phyloP scores from a whole-genome alignment of 1,139 yeast genomes.

The Candida sp. region DNA sequence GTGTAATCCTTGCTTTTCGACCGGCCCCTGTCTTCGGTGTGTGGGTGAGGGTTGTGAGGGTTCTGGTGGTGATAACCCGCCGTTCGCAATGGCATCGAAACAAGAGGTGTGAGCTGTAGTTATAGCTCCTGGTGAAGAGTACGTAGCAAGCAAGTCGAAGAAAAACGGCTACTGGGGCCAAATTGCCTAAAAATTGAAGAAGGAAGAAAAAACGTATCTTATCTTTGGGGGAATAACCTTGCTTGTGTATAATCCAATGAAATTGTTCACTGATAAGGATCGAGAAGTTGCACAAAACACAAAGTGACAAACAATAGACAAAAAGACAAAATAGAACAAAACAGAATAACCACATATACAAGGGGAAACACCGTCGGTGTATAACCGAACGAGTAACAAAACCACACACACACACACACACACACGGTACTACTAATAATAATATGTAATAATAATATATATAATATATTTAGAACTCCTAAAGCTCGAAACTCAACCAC shows the following conservation, averaged over 20 bases:
- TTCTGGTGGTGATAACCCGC: neutral
- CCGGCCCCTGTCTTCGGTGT: slow-evolving; percentile 7
- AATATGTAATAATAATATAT: neutral
- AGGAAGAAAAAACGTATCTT: no score
- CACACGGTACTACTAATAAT: neutral
- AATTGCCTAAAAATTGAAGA: neutral
- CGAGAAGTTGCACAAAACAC: neutral
- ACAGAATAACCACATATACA: neutral
- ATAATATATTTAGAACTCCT: neutral
- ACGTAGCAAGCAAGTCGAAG: no score
- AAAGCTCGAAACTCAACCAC: slow-evolving; percentile 20
- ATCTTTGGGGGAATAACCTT: neutral
- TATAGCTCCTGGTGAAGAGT: no score
- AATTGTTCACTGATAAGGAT: slow-evolving; percentile 1
- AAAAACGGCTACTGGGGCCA: no score
- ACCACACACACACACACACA: neutral
- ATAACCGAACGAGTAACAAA: no score
- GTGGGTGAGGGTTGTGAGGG: neutral
- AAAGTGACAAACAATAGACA: neutral
- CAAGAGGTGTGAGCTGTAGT: neutral
- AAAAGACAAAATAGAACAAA: neutral
- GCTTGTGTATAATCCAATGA: neutral
- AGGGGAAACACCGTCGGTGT: neutral
- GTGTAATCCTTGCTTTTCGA: slow-evolving; percentile 2
- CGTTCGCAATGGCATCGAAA: neutral